Base-by-base conservation (phyloP, 495 filamentous ascomycete genomes). In the Parathielavia hyrcaniae region DNA sequence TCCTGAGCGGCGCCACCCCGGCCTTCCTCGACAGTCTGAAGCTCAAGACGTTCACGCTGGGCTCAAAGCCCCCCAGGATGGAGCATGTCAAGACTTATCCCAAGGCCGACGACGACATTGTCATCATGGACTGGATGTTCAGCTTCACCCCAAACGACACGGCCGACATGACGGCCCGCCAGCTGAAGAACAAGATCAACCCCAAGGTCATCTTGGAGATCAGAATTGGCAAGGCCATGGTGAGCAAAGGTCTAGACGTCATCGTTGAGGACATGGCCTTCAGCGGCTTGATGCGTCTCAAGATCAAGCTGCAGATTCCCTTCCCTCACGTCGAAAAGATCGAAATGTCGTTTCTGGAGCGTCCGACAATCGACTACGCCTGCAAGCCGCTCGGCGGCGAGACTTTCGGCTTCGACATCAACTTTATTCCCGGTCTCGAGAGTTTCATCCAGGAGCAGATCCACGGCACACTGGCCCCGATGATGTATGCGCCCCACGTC, bases 91-190 rank as follows among this genome's bases (percentile, higher is more conserved):
- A 95, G 77, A 95, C 93, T 8, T 97, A 97, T 64, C 91, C 93
- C 26, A 97, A 95, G 73, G 88, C 89, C 13, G 89, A 96, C 46
- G 90, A 96, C 47, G 92, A 99, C 65, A 87, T 87, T 54, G 88
- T 99, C 43, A 81, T 97, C 54, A 99, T 97, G 95, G 93, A 99
- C 68, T 99, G 93, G 93, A 91, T 95, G 63, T 97, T 99, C 73
- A 97, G 91, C 75, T 99, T 99, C 72, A 97, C 88, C 0, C 93
- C 93, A 10, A 97, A 92, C 63, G 93, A 99, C 70, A 87, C 80
- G 11, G 83, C 87, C 58, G 93, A 99, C 73, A 79, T 99, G 79
- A 99, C 93, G 6, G 76, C 84, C 20, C 84, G 86, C 45, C 93
- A 99, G 67, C 69, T 95, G 62, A 93, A 90, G 75, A 88, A 92